Conservation (phyloP, 2,329 filamentous ascomycete genomes). For the Fusarium chlamydosporum region DNA sequence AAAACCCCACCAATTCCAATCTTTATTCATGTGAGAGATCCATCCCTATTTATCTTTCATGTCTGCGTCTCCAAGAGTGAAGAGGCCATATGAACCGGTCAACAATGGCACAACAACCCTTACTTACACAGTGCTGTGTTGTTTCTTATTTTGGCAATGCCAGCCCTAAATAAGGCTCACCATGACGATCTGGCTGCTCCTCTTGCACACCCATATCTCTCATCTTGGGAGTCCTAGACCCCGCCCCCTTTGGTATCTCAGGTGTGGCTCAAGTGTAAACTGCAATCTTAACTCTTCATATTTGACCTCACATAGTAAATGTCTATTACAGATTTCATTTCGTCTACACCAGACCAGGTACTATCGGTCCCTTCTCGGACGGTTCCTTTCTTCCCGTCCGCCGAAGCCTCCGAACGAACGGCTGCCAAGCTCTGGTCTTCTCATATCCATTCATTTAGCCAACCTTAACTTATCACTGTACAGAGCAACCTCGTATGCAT, state of each 20-base stretch:
- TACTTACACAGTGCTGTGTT: constrained; percentile 12
- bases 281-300: constrained; percentile 13
- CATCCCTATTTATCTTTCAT: neutral
- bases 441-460: neutral
- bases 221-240: constrained; percentile 8
- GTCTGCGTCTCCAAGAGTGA: neutral
- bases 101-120: constrained; percentile 9
- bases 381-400: constrained; percentile 39
- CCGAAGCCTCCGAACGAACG: constrained; percentile 41
- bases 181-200: constrained; percentile 31
- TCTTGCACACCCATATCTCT: constrained; percentile 16
- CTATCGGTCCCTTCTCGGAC: constrained; percentile 44
- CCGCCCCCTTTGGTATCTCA: constrained; percentile 1
- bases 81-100: constrained; percentile 4
- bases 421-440: constrained; percentile 26
- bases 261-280: constrained; percentile 4
- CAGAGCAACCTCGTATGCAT: constrained; percentile 32
- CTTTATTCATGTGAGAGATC: constrained; percentile 16
- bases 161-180: constrained; percentile 37
- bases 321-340: neutral
- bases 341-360: constrained; percentile 3
- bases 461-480: constrained; percentile 30
- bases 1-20: constrained; percentile 20
- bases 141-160: constrained; percentile 28
- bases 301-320: neutral